phyloP scores from a whole-genome alignment of 331 rosid genomes.

The Pyrus hybrid region DNA sequence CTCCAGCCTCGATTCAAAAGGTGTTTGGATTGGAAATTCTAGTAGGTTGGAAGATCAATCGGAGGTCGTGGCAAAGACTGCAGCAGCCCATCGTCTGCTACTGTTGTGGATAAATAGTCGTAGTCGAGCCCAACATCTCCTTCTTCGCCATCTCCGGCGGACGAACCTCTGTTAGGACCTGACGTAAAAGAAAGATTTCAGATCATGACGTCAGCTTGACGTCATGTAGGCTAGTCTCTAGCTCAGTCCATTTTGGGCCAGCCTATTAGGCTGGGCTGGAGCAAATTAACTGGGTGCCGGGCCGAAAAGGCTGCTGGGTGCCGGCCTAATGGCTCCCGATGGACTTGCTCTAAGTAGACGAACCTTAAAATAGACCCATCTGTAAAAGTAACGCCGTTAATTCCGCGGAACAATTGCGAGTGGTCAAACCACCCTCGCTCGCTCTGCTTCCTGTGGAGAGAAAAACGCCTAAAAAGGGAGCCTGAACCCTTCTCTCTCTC shows the following conservation, averaged over 20 bases:
- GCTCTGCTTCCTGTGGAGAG: background rate
- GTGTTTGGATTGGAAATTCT: background rate
- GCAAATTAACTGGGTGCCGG: too few species aligned
- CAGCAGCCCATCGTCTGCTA: conserved; percentile 53
- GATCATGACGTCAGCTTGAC: too few species aligned
- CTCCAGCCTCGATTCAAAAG: background rate
- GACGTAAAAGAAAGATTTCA: too few species aligned
- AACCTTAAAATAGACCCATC: too few species aligned
- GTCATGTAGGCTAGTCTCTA: too few species aligned
- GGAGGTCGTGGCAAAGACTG: conserved; percentile 47
- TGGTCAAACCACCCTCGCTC: background rate
- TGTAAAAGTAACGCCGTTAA: background rate
- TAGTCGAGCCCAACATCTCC: conserved; percentile 36
- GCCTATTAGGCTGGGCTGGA: too few species aligned
- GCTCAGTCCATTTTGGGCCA: too few species aligned
- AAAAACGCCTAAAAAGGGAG: background rate
- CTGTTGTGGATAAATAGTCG: conserved; percentile 18
- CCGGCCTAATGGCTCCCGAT: too few species aligned
- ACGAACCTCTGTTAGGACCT: background rate
- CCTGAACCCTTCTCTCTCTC: background rate
- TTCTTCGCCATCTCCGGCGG: conserved; percentile 79
- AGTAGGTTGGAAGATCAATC: conserved; percentile 49
- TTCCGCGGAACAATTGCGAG: background rate
- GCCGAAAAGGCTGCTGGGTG: too few species aligned
- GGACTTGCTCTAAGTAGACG: too few species aligned